Base-by-base conservation (phyloP, 805 yeast genomes). In the Babjeviella inositovora region DNA sequence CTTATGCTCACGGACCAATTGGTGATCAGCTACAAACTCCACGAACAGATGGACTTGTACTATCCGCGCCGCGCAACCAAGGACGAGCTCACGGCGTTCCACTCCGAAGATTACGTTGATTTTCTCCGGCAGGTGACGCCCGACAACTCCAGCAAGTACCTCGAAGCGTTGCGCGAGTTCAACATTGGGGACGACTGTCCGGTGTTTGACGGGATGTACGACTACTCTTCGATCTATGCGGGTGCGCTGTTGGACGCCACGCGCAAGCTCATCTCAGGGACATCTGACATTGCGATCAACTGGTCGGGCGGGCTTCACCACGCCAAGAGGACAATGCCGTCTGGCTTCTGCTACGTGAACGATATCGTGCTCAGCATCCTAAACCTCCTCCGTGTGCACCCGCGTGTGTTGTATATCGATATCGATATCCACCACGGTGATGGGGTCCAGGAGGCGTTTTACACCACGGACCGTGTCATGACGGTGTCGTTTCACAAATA, bases 251-350 rank as follows among this genome's bases (percentile, higher is more conserved):
- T 87, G 56, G 93, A 81, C 48, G 96, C 94, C 11, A 79, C 94
- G 3, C 69, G 92, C 14, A 74, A 90, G 34, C 57, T 85, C 22
- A 75, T 79, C 25, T 63, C 77, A 29, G 93, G 87, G 10, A 76
- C 75, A 59, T 75, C 87, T 37, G 97, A 85, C 45, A 79, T 87
- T 22, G 96, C 96, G 20, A 77, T 87, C 29, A 87, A 87, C 50
- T 87, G 93, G 80, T 79, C 93, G 8, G 97, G 97, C 18, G 97
- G 97, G 3, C 58, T 87, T 22, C 97, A 87, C 47, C 97, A 87
- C 50, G 97, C 97, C 5, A 87, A 87, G 41, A 87, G 87, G 50
- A 64, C 70, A 21, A 95, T 84, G 46, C 95, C 97, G 6, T 70
- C 84, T 28, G 97, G 97, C 15, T 87, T 87, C 45, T 87, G 97